These are phyloP conservation scores for Diaporthe eres DNA, from an alignment of 2,329 filamentous ascomycete genomes.

Conservation along the genomic window DNA sequence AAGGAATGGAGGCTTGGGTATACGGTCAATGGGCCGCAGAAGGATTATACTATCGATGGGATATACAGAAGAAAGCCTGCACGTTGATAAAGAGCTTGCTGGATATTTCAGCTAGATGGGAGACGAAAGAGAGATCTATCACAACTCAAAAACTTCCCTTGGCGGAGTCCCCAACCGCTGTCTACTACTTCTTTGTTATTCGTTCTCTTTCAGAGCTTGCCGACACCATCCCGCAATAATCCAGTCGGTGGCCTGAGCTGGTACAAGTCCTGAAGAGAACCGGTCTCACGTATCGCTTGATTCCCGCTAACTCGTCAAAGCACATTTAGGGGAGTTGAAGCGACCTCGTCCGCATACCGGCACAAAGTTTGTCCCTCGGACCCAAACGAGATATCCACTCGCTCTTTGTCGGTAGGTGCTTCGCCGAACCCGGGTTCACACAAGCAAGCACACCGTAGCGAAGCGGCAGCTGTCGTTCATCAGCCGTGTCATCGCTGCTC, in stretches of 20 bases:
- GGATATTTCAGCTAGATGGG: neutral
- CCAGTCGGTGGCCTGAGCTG: no score
- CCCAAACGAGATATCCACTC: neutral
- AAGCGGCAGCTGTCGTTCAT: neutral
- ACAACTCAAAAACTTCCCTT: neutral
- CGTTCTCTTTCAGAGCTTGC: neutral
- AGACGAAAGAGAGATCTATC: neutral
- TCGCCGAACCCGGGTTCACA: neutral
- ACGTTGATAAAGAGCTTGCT: neutral
- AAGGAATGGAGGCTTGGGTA: conserved; percentile 73
- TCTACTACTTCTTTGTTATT: neutral
- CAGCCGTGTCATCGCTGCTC: neutral
- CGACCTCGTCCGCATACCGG: no score
- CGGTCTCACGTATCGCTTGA: no score
- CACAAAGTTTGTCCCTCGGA: neutral
- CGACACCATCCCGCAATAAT: no score
- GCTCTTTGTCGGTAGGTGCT: neutral
- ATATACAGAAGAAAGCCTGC: conserved; percentile 59
- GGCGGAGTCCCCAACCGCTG: no score
- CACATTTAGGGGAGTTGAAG: no score
- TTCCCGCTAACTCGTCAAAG: no score
- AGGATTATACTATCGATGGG: conserved; percentile 77
- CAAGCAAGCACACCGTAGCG: neutral
- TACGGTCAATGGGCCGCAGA: conserved; percentile 78
- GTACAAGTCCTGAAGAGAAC: no score